These are phyloP conservation scores for Paraphaeosphaeria sporulosa DNA, from an alignment of 2,329 filamentous ascomycete genomes.

Conservation along the genomic window DNA sequence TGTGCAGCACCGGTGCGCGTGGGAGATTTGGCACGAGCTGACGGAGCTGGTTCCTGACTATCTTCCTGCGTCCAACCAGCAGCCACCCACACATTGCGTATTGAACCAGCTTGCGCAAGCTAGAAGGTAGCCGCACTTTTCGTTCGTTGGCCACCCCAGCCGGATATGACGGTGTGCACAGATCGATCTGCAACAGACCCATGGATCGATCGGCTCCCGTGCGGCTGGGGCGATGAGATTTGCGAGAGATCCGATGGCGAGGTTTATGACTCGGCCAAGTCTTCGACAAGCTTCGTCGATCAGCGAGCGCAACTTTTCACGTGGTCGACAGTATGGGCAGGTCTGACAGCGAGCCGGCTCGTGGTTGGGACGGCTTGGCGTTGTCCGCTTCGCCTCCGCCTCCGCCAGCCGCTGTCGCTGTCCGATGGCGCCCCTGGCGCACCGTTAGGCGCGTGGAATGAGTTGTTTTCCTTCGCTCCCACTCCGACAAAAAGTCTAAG, in stretches of 20 bases:
- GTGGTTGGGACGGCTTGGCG: background rate
- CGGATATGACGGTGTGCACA: background rate
- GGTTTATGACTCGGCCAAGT: conserved; percentile 3
- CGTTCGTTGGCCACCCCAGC: background rate
- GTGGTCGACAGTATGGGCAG: conserved; percentile 6
- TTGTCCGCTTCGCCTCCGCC: background rate
- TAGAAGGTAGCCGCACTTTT: background rate
- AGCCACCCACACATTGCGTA: background rate
- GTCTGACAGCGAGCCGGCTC: conserved; percentile 5
- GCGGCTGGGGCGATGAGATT: conserved; percentile 3
- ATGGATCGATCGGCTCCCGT: conserved; percentile 3
- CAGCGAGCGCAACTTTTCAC: background rate
- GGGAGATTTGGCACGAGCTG: background rate
- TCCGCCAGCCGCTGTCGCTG: conserved; percentile 4
- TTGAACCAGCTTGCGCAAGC: background rate
- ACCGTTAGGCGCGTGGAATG: background rate
- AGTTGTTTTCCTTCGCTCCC: conserved; percentile 5
- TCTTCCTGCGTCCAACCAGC: background rate
- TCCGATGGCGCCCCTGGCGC: background rate
- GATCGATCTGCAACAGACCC: background rate
- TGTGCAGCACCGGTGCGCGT: background rate
- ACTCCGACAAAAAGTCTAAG: conserved; percentile 4
- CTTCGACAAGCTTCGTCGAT: background rate
- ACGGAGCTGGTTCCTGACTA: conserved; percentile 4
- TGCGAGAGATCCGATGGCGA: background rate